phyloP scores from a whole-genome alignment of 345 rosid species.

The Eucalyptus melliodora region DNA sequence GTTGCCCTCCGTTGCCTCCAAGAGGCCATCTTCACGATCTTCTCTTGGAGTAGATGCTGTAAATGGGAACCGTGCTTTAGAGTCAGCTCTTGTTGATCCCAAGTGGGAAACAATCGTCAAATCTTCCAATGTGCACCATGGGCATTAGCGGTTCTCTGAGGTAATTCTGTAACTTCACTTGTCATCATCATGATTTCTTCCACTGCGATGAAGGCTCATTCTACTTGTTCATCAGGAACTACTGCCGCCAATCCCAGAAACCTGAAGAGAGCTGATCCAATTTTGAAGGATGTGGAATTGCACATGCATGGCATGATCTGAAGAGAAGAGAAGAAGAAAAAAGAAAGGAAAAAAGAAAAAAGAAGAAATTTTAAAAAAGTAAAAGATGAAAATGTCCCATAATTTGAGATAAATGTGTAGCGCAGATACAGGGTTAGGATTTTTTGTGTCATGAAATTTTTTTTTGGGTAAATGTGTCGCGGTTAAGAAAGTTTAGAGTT shows the following conservation, averaged over 20 bases:
- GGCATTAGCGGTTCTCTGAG: constrained; percentile 51
- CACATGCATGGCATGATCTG: neutral
- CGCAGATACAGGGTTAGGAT: accelerated
- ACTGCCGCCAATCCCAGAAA: neutral
- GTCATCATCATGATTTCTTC: neutral
- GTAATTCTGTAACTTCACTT: constrained; percentile 7
- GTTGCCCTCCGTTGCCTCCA: constrained; percentile 40
- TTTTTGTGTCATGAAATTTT: no score
- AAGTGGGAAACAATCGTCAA: constrained; percentile 84
- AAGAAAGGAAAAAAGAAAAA: no score
- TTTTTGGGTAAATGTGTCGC: no score
- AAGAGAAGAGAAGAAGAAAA: no score
- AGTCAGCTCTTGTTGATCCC: constrained; percentile 5
- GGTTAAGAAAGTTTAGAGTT: no score
- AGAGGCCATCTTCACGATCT: constrained; percentile 25
- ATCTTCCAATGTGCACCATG: constrained; percentile 36
- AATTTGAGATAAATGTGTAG: no score
- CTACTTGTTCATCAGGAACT: neutral
- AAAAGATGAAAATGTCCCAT: no score
- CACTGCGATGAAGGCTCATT: neutral
- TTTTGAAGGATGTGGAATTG: neutral
- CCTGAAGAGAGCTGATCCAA: neutral
- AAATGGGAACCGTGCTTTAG: constrained; percentile 12
- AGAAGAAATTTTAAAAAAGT: no score
- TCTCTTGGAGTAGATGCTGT: constrained; percentile 4